Base-by-base conservation (phyloP, 306 rosid species). In the Amphicarpaea edgeworthii region DNA sequence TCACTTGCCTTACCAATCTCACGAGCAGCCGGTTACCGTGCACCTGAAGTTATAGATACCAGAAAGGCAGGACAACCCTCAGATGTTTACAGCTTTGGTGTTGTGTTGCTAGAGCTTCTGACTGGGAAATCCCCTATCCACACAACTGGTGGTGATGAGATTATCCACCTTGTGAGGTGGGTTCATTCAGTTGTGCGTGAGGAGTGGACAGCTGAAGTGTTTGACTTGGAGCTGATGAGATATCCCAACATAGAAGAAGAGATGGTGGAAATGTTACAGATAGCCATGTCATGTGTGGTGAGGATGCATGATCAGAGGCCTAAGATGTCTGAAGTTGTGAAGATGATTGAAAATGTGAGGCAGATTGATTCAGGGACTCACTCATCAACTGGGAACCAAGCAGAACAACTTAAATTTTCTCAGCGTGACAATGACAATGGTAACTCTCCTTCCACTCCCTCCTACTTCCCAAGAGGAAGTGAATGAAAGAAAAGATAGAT, bases 161-260 rank as follows among this genome's bases (percentile, higher is more conserved):
- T 93, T 30, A 79, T 93, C 50, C 98, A 91, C 85, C 67, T 93
- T 66, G 98, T 93, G 62, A 86, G 96, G 73, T 93, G 98, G 98
- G 98, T 93, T 83, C 96, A 93, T 86, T 93, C 98, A 3, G 98
- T 93, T 20, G 98, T 93, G 41, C 80, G 96, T 38, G 98, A 90
- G 85, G 97, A 93, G 82, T 93, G 98, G 98, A 93, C 98, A 3
- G 97, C 96, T 0, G 98, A 93, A 86, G 98, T 93, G 30, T 93
- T 93, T 83, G 98, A 93, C 84, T 57, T 93, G 2, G 90, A 91
- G 86, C 85, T 93, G 16, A 89, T 91, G 98, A 85, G 88, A 79
- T 91, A 75, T 72, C 97, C 96, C 12, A 87, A 90, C 51, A 93
- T 93, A 73, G 98, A 93, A 87, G 98, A 93, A 84, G 97, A 93